These are phyloP conservation scores for Chalciporus sp. DNA, from an alignment of 1,284 basidiomycete species.

Conservation along the genomic window DNA sequence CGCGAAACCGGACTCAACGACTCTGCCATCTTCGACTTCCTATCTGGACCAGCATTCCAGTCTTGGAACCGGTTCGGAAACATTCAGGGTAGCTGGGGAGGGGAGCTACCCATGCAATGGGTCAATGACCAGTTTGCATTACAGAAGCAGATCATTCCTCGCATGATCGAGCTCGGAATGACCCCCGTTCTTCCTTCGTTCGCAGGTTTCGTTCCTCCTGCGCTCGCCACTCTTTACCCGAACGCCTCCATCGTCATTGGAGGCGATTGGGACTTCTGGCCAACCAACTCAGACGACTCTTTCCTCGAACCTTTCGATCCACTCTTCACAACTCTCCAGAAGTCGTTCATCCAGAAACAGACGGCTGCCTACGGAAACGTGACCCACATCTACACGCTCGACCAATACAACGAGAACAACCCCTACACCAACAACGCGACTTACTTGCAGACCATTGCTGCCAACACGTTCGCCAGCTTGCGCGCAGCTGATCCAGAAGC, in stretches of 20 bases:
- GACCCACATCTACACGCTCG: constrained; percentile 47
- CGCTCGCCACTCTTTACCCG: constrained; percentile 36
- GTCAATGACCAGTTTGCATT: constrained; percentile 42
- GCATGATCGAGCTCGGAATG: constrained; percentile 49
- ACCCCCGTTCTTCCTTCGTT: constrained; percentile 47
- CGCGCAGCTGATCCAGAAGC: constrained; percentile 43
- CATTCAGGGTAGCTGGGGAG: constrained; percentile 45
- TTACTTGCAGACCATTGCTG: constrained; percentile 40
- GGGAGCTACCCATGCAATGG: constrained; percentile 40
- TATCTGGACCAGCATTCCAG: constrained; percentile 45
- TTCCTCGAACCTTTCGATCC: constrained; percentile 47
- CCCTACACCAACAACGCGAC: constrained; percentile 39
- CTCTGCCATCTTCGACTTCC: constrained; percentile 37
- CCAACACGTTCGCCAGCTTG: constrained; percentile 39
- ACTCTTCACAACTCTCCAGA: constrained; percentile 41
- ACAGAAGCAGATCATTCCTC: constrained; percentile 41
- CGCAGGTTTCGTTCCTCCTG: constrained; percentile 45
- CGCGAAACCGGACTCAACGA: constrained; percentile 42
- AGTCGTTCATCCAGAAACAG: constrained; percentile 45
- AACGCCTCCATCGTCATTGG: constrained; percentile 42
- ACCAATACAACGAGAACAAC: constrained; percentile 49
- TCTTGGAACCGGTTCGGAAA: constrained; percentile 49
- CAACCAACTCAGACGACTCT: constrained; percentile 37
- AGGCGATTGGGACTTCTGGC: constrained; percentile 42
- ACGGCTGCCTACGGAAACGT: constrained; percentile 41